These are phyloP conservation scores for Ceratobasidium sp. DNA, from an alignment of 1,284 basidiomycete genomes.

Conservation along the genomic window DNA sequence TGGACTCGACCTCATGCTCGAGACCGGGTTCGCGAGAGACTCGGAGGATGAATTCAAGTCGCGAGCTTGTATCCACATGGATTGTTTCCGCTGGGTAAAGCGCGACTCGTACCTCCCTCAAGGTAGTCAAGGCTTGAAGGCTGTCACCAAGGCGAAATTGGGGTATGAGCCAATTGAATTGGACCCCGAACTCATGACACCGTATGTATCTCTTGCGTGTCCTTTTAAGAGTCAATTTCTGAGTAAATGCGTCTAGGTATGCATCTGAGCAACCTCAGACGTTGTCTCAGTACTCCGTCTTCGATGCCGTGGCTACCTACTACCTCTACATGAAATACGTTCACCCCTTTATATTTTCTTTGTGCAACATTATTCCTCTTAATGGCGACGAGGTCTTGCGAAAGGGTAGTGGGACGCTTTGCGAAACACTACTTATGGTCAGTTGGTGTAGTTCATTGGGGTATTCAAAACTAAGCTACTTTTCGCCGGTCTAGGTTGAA, in stretches of 20 bases:
- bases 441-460: conserved; percentile 46
- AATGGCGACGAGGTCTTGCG: conserved; percentile 95
- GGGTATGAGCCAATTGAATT: conserved; percentile 98
- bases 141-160: conserved; percentile 94
- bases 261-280: conserved; percentile 95
- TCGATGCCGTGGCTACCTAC: conserved; percentile 99
- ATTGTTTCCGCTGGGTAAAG: conserved; percentile 99
- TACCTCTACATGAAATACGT: conserved; percentile 99
- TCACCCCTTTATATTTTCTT: conserved; percentile 98
- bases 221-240: not conserved
- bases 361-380: conserved; percentile 99
- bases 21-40: conserved; percentile 92
- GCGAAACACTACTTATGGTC: conserved; percentile 98
- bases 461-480: conserved; percentile 10
- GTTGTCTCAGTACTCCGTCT: conserved; percentile 97
- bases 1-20: conserved; percentile 94
- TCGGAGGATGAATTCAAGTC: conserved; percentile 96
- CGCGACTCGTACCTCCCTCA: conserved; percentile 99
- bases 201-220: conserved; percentile 61
- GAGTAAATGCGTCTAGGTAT: conserved; percentile 63
- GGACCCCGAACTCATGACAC: conserved; percentile 99
- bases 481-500: conserved; percentile 74
- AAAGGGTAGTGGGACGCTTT: conserved; percentile 95
- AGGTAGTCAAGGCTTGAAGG: conserved; percentile 97
- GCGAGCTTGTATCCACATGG: conserved; percentile 94